Conservation (phyloP, 495 filamentous ascomycete species). For the Daldinia decipiens region DNA sequence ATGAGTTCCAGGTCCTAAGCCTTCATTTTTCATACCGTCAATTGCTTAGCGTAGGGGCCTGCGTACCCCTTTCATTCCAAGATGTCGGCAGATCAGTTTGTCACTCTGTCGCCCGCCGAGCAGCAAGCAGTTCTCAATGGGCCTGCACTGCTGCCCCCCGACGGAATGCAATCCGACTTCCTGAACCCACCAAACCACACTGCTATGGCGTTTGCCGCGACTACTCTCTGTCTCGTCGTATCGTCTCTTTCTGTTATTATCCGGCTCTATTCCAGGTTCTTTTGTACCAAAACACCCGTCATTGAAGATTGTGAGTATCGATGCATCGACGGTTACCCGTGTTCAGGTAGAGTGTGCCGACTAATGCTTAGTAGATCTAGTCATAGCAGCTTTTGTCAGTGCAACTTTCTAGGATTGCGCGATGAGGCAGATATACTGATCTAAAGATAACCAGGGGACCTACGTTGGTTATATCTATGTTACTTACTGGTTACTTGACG, state of each 20-base stretch:
- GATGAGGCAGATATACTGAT: neutral
- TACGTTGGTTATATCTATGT: conserved; percentile 17
- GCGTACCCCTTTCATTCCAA: neutral
- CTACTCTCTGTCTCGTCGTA: conserved; percentile 19
- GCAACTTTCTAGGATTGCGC: neutral
- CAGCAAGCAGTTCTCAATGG: neutral
- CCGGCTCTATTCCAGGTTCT: conserved; percentile 12
- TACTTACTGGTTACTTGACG: neutral
- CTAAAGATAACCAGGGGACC: neutral
- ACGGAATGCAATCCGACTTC: conserved; percentile 31
- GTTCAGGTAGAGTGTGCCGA: neutral
- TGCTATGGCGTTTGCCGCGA: conserved; percentile 15
- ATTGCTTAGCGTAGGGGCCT: neutral
- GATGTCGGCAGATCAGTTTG: neutral
- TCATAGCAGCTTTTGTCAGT: conserved; percentile 20
- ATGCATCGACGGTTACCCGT: neutral
- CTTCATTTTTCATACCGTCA: neutral
- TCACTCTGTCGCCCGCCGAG: neutral
- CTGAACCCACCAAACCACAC: conserved; percentile 35
- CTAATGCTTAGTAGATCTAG: conserved; percentile 12
- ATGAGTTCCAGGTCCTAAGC: neutral
- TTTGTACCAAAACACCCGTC: conserved; percentile 1
- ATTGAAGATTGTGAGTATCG: conserved; percentile 23
- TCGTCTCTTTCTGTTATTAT: conserved; percentile 9
- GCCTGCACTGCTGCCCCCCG: conserved; percentile 32